These are phyloP conservation scores for Leccinum incarnatum DNA, from an alignment of 768 basidiomycete genomes.

Conservation along the genomic window DNA sequence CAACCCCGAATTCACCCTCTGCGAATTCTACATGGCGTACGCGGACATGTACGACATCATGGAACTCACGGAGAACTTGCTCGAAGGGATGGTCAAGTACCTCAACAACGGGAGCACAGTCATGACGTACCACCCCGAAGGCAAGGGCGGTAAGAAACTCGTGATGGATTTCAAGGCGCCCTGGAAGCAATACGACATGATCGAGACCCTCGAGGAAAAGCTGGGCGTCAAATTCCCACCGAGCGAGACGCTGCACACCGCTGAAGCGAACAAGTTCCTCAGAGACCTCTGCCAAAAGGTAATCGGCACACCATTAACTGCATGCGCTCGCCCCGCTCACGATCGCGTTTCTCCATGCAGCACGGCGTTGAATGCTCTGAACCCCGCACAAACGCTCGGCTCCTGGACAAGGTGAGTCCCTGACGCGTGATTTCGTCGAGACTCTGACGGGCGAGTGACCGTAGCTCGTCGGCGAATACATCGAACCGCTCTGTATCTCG, in stretches of 20 bases:
- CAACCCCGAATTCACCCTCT: slow-evolving; percentile 99
- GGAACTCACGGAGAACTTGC: slow-evolving; percentile 90
- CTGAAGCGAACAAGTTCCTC: slow-evolving; percentile 86
- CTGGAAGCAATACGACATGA: slow-evolving; percentile 99
- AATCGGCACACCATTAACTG: not conserved
- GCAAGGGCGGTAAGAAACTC: slow-evolving; percentile 75
- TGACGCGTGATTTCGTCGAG: not conserved
- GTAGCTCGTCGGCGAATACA: slow-evolving; percentile 95
- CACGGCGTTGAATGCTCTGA: slow-evolving; percentile 96
- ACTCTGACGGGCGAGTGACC: not conserved
- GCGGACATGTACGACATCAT: slow-evolving; percentile 99
- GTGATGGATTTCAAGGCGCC: slow-evolving; percentile 87
- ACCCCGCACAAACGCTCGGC: slow-evolving; percentile 90
- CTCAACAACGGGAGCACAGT: slow-evolving; percentile 79
- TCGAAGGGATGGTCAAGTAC: slow-evolving; percentile 88
- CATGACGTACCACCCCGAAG: slow-evolving; percentile 88
- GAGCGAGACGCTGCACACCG: slow-evolving; percentile 84
- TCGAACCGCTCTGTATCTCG: slow-evolving; percentile 94
- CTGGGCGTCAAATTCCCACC: slow-evolving; percentile 88
- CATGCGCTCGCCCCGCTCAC: not conserved
- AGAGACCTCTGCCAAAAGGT: slow-evolving; percentile 84
- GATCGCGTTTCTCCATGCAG: slow-evolving; percentile 37
- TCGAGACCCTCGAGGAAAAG: slow-evolving; percentile 93
- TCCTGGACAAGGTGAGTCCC: slow-evolving; percentile 84
- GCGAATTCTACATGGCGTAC: slow-evolving; percentile 99